Base-by-base conservation (phyloP, 208 protist genomes). In the Acanthamoeba healyi region DNA sequence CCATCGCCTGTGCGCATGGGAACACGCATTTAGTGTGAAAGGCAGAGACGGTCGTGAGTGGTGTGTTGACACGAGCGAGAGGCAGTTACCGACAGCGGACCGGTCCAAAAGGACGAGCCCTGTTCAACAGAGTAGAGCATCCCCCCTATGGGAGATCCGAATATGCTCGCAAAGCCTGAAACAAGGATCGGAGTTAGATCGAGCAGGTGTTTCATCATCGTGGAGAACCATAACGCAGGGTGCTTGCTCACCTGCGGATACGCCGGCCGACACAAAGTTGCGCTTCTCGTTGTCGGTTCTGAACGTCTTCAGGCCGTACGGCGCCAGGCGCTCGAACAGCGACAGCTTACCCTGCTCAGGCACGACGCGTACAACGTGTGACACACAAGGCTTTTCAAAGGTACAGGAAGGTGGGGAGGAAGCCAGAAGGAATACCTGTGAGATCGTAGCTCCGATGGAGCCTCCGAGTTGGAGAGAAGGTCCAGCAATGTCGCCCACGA, bases 151-250 rank as follows among this genome's bases (percentile, higher is more conserved):
- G 77, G 77, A 51, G 42, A 58, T 29, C 77, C 77, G 26, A 86
- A 86, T 56, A 86, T 86, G 42, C n/a, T 36, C 26, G 77, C 77
- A 86, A 86, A 86, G 40, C 77, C 77, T 86, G 34, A 9, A 84
- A 44, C 24, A 19, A 7, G 22, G 5, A 77, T 2, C 10, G 15
- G n/a, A n/a, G n/a, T n/a, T n/a, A 44, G 67, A 77, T 2, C 14
- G 12, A 36, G 32, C 32, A 3, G 22, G 9, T 44, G 12, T n/a
- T n/a, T n/a, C n/a, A n/a, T n/a, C n/a, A n/a, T n/a, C n/a, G n/a
- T n/a, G n/a, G n/a, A n/a, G n/a, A n/a, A n/a, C n/a, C 14, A 10
- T 12, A 58, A 36, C 6, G 26, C 34, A 86, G 38, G 34, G 22
- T 46, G 67, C 32, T 65, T 65, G 19, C 22, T n/a, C 24, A 77